Evolutionary conservation across 2,329 filamentous ascomycete genomes (phyloP).

Genomic region (Penicillium sp.): DNA sequence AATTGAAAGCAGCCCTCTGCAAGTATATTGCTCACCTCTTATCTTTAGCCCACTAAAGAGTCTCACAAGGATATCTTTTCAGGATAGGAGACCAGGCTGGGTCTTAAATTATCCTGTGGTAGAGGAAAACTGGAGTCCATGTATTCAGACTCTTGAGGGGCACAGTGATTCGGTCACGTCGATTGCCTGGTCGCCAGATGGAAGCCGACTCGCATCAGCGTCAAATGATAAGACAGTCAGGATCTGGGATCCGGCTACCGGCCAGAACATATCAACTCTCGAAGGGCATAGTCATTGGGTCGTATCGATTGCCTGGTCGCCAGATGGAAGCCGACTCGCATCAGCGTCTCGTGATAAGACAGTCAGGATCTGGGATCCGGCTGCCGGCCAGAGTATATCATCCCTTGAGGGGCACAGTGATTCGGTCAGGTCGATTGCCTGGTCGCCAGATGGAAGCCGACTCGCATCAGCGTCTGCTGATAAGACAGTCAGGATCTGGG

Average conservation of each 20-base stretch:
- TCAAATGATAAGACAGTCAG: no score
- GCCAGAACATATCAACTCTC: no score
- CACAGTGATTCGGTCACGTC: slow-evolving; percentile 3
- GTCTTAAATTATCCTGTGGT: slow-evolving; percentile 1
- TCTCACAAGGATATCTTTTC: neutral
- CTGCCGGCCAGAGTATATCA: no score
- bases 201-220: neutral
- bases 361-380: no score
- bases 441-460: neutral
- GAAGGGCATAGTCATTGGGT: no score
- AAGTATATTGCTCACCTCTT: slow-evolving; percentile 33
- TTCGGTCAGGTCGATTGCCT: neutral
- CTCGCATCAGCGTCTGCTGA: neutral
- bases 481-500: neutral
- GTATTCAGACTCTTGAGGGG: slow-evolving; percentile 13
- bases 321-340: neutral
- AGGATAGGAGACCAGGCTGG: slow-evolving; percentile 2
- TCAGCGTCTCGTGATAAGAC: no score
- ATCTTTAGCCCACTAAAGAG: slow-evolving; percentile 31
- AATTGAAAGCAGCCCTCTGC: slow-evolving; percentile 30
- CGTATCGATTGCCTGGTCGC: neutral
- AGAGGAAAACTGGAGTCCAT: neutral
- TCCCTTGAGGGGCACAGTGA: no score
- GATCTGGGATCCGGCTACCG: no score
- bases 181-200: slow-evolving; percentile 3